Conservation (phyloP, 116 monocot genomes). For the Posidonia oceanica region DNA sequence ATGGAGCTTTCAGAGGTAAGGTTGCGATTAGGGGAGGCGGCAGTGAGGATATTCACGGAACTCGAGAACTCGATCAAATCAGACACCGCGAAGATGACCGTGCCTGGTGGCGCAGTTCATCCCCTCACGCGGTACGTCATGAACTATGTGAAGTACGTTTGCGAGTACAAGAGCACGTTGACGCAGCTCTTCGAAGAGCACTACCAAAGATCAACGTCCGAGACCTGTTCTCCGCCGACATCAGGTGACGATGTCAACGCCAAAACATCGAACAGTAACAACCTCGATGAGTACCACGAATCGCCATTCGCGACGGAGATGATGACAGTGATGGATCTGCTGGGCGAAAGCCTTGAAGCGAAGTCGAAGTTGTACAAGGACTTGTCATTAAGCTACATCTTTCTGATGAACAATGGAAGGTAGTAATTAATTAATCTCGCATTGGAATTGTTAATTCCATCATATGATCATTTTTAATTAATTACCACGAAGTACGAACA, state of each 20-base stretch:
- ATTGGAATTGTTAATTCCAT: not conserved
- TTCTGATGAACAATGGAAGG: slow-evolving; percentile 88
- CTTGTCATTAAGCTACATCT: slow-evolving; percentile 41
- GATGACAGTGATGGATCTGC: slow-evolving; percentile 45
- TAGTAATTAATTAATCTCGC: not conserved
- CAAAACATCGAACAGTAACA: not conserved
- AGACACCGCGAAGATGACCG: slow-evolving; percentile 42
- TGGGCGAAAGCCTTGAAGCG: slow-evolving; percentile 45
- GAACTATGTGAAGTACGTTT: slow-evolving; percentile 73
- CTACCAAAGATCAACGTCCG: not conserved
- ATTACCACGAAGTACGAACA: not conserved
- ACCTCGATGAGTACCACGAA: not conserved
- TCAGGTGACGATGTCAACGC: not conserved
- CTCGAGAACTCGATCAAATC: slow-evolving; percentile 57
- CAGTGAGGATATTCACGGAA: slow-evolving; percentile 59
- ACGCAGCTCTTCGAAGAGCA: slow-evolving; percentile 50
- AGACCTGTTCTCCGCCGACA: not conserved
- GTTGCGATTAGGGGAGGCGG: slow-evolving; percentile 33
- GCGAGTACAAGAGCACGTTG: slow-evolving; percentile 62
- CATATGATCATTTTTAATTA: no score
- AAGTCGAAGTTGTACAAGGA: slow-evolving; percentile 86
- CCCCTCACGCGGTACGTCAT: slow-evolving; percentile 74
- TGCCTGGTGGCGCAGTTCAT: slow-evolving; percentile 74
- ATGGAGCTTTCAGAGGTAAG: slow-evolving; percentile 21
- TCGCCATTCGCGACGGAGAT: slow-evolving; percentile 43